Conservation (phyloP, 73 alveolate species). For the Paramecium primaurelia region DNA sequence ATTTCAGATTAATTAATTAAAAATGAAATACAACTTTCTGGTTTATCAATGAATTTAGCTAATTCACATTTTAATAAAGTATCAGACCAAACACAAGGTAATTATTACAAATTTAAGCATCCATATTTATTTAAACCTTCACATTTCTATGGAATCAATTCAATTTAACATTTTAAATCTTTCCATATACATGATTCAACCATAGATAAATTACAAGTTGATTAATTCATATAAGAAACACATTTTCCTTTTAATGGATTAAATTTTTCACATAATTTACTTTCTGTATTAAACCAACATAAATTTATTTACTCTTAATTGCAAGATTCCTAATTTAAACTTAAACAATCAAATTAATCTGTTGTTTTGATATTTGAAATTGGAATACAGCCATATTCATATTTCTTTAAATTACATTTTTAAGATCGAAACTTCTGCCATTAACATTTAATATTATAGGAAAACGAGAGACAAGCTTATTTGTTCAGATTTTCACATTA, state of each 20-base stretch:
- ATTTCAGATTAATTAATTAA: not conserved
- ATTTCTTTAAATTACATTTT: not conserved
- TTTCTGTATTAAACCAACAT: not conserved
- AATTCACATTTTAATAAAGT: not conserved
- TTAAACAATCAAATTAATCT: not conserved
- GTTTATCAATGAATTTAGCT: not conserved
- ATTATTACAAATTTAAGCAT: not conserved
- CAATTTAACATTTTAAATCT: not conserved
- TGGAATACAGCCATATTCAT: not conserved
- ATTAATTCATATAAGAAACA: not conserved
- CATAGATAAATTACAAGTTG: not conserved
- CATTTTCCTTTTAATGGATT: not conserved
- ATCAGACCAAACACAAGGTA: not conserved
- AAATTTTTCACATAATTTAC: not conserved
- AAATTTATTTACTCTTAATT: not conserved
- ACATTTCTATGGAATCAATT: not conserved
- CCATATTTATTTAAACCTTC: not conserved
- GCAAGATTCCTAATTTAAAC: not conserved
- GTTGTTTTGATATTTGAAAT: not conserved
- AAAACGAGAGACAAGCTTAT: not conserved
- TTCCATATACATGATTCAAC: not conserved
- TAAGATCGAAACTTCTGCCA: not conserved
- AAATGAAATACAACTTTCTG: not conserved
- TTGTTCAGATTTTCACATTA: not conserved
- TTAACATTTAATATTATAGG: not conserved